These are phyloP conservation scores for Populus hybrid DNA, from an alignment of 441 rosid species.

Conservation along the genomic window DNA sequence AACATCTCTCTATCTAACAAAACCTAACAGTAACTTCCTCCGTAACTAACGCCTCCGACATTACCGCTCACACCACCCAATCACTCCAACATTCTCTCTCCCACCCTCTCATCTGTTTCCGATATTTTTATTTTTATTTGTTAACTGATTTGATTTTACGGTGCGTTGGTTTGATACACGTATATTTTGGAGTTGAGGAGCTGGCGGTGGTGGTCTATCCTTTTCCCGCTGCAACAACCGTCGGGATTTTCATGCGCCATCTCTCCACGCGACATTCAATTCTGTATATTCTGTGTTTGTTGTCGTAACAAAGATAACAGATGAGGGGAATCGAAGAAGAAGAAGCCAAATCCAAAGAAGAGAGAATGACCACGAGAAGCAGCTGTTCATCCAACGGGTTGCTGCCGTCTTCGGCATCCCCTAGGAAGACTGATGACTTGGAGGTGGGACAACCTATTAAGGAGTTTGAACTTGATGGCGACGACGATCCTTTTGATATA, in stretches of 20 bases:
- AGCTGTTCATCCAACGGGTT: slow-evolving; percentile 16
- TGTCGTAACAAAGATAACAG: neutral
- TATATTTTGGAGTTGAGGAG: neutral
- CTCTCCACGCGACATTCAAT: neutral
- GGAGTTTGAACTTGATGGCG: slow-evolving; percentile 14
- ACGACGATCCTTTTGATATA: slow-evolving; percentile 64
- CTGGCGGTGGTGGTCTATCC: neutral
- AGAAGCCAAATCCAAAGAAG: neutral
- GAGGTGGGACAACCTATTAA: slow-evolving; percentile 25
- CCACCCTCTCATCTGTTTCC: neutral
- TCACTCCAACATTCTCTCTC: neutral
- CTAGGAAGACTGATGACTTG: slow-evolving; percentile 21
- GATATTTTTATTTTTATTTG: no score
- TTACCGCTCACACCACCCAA: neutral
- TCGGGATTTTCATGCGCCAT: neutral
- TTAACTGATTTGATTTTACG: neutral
- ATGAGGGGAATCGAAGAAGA: neutral
- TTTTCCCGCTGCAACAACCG: neutral
- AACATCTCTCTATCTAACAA: neutral
- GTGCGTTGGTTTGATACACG: no score
- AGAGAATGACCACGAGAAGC: slow-evolving; percentile 4
- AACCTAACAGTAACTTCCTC: neutral
- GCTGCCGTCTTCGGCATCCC: slow-evolving; percentile 14
- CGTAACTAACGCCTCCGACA: neutral
- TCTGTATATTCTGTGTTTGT: neutral